These are phyloP conservation scores for Suillus americanus DNA, from an alignment of 768 basidiomycete species.

Conservation along the genomic window DNA sequence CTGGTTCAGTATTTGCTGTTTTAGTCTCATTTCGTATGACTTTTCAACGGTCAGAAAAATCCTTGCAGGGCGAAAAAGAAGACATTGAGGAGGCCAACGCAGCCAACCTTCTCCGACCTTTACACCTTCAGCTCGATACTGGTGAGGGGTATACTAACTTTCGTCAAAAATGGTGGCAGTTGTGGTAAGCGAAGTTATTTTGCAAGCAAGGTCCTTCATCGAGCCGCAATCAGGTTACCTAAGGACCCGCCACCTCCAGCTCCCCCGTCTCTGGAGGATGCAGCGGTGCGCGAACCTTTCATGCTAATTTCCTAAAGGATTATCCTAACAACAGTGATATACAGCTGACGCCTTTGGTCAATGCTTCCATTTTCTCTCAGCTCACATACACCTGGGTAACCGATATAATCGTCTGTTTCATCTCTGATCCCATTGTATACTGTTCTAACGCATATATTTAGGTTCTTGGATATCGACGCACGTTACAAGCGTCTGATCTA, in stretches of 20 bases:
- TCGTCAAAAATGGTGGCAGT: constrained; percentile 52
- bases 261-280: constrained; percentile 53
- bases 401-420: constrained; percentile 48
- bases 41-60: not conserved
- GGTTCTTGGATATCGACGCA: constrained; percentile 67
- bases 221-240: constrained; percentile 47
- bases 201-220: not conserved
- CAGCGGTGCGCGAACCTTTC: constrained; percentile 33
- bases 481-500: constrained; percentile 74
- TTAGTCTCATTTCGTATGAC: not conserved
- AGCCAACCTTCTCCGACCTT: not conserved
- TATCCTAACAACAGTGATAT: not conserved
- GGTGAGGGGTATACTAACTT: constrained; percentile 39
- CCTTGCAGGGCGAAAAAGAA: not conserved
- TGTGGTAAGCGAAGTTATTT: constrained; percentile 41
- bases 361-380: constrained; percentile 56
- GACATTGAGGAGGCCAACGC: not conserved
- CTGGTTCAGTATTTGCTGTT: not conserved
- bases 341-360: constrained; percentile 56
- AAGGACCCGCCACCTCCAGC: constrained; percentile 57
- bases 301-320: not conserved
- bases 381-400: constrained; percentile 69
- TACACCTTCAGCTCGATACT: constrained; percentile 37
- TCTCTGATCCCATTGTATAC: not conserved
- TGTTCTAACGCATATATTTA: constrained; percentile 15